Percentiles rank a stretch among this genome's conserved stretches.
These are phyloP conservation scores for Fonsecaea monophora DNA, from an alignment of 2,329 filamentous ascomycete genomes.

Conservation along the genomic window DNA sequence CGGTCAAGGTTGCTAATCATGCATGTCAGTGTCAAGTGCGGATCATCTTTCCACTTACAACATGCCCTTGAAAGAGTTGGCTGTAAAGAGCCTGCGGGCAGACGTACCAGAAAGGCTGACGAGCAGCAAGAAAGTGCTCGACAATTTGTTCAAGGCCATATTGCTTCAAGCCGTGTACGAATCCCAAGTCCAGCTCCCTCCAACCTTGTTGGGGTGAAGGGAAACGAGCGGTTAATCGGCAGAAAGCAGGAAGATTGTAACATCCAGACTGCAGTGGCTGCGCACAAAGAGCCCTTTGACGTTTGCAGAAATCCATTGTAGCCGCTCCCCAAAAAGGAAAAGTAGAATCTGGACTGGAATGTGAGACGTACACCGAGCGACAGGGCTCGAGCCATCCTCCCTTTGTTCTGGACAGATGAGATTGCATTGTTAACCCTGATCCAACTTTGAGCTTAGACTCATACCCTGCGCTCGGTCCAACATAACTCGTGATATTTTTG, in stretches of 20 bases:
- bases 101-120: slow-evolving; percentile 13
- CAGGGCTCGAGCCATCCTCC: not conserved
- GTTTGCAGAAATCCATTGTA: slow-evolving; percentile 13
- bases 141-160: slow-evolving; percentile 9
- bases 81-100: slow-evolving; percentile 18
- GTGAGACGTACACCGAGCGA: slow-evolving; percentile 8
- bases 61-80: slow-evolving; percentile 16
- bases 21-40: not conserved
- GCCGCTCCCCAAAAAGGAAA: slow-evolving; percentile 15
- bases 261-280: not conserved
- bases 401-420: slow-evolving; percentile 2
- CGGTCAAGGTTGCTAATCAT: slow-evolving; percentile 2
- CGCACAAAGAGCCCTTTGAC: slow-evolving; percentile 15
- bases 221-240: not conserved
- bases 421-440: slow-evolving; percentile 10
- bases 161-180: not conserved
- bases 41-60: not conserved
- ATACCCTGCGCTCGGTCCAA: not conserved
- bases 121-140: slow-evolving; percentile 10
- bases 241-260: not conserved
- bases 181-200: not conserved
- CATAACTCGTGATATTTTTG: not conserved
- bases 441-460: not conserved
- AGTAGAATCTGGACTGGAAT: slow-evolving; percentile 18
- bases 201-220: not conserved